These are phyloP conservation scores for Termitomyces heimii DNA, from an alignment of 768 basidiomycete genomes.

Conservation along the genomic window DNA sequence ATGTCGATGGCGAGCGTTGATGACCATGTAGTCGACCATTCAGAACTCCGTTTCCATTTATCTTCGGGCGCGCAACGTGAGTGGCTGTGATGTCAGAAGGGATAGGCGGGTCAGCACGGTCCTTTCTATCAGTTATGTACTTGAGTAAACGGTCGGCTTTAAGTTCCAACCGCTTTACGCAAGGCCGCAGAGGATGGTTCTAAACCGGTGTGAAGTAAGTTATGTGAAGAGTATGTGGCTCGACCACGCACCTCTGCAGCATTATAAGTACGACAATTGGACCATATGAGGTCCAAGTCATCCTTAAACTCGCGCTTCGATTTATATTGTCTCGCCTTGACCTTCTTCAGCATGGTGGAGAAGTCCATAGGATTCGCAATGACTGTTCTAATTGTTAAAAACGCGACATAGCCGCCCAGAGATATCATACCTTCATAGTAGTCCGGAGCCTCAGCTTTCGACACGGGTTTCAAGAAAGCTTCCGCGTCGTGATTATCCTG, in stretches of 20 bases:
- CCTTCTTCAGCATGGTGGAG: conserved; percentile 86
- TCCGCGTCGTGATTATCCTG: conserved; percentile 88
- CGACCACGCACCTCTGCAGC: conserved; percentile 69
- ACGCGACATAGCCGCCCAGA: conserved; percentile 1
- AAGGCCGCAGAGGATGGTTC: conserved; percentile 85
- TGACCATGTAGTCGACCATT: conserved; percentile 35
- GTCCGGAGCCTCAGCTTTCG: conserved; percentile 85
- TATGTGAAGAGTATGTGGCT: not conserved
- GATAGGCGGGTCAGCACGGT: conserved; percentile 66
- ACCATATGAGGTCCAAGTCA: conserved; percentile 96
- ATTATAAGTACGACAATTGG: conserved; percentile 92
- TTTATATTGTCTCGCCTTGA: conserved; percentile 89
- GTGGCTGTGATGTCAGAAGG: conserved; percentile 38
- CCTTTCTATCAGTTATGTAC: conserved; percentile 85
- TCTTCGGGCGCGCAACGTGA: conserved; percentile 25
- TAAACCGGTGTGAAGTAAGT: conserved; percentile 23
- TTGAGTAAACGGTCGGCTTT: conserved; percentile 85
- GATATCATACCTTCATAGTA: conserved; percentile 77
- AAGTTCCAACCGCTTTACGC: conserved; percentile 71
- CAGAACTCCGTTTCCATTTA: conserved; percentile 35
- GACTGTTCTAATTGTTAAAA: conserved; percentile 41
- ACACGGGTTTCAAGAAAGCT: conserved; percentile 91
- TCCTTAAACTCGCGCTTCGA: conserved; percentile 91
- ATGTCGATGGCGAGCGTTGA: conserved; percentile 33
- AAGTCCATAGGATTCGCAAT: conserved; percentile 96